Percentiles rank a stretch among this genome's conserved stretches.
Conservation (phyloP, 1,139 yeast genomes). For the Debaryomyces subglobosus region DNA sequence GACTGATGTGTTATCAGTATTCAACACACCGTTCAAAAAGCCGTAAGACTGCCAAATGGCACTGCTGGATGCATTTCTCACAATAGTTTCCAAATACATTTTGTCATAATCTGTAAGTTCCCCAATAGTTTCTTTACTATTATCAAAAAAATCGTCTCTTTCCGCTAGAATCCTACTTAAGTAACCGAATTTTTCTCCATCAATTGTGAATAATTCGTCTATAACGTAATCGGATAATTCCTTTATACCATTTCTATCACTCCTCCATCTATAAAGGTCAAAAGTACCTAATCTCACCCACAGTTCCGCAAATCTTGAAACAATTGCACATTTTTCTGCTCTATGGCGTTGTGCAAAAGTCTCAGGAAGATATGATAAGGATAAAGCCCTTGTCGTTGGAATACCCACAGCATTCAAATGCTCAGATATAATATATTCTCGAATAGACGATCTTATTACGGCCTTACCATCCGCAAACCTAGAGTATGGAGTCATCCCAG, state of each 20-base stretch:
- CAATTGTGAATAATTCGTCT: constrained; percentile 56
- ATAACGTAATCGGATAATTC: constrained; percentile 74
- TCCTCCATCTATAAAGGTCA: constrained; percentile 77
- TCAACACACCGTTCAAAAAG: constrained; percentile 88
- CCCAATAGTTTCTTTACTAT: constrained; percentile 23
- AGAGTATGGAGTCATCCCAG: constrained; percentile 89
- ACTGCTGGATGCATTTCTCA: constrained; percentile 73
- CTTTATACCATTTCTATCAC: constrained; percentile 65
- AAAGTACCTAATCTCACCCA: constrained; percentile 94
- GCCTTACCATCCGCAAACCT: constrained; percentile 98
- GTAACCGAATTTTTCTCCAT: constrained; percentile 38
- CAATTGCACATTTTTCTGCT: constrained; percentile 83
- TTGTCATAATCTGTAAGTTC: constrained; percentile 67
- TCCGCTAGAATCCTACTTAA: constrained; percentile 22
- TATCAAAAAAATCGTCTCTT: constrained; percentile 26
- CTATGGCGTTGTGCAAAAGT: constrained; percentile 74
- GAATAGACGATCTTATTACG: constrained; percentile 78
- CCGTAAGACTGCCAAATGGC: constrained; percentile 94
- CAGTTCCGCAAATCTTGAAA: constrained; percentile 78
- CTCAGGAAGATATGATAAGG: constrained; percentile 70
- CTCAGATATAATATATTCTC: constrained; percentile 88
- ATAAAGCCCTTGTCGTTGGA: constrained; percentile 83
- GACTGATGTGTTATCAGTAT: constrained; percentile 91
- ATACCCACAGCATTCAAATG: constrained; percentile 79
- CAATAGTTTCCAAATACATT: constrained; percentile 69